A percentile compares a stretch with the other conserved stretches of the same genome.
Evolutionary conservation across 192 early-diverging fungal genomes (phyloP).

Genomic region (Coemansia brasiliensis): DNA sequence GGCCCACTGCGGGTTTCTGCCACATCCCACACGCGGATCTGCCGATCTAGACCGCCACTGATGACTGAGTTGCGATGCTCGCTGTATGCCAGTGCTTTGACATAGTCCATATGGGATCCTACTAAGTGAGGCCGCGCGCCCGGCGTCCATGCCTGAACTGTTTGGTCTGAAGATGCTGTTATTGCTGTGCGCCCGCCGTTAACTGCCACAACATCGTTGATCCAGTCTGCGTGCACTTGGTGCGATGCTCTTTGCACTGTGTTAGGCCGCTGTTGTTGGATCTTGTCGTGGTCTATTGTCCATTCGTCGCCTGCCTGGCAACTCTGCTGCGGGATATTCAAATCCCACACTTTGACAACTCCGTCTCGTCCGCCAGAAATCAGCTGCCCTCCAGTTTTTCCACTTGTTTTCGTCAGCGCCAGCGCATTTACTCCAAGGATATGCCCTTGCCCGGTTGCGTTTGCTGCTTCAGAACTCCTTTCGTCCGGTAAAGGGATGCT

Average conservation of each 20-base stretch:
- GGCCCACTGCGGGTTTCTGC: constrained; percentile 36
- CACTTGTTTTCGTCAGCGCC: constrained; percentile 53
- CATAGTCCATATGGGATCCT: constrained; percentile 89
- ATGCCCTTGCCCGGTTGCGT: constrained; percentile 58
- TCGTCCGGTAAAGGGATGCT: constrained; percentile 43
- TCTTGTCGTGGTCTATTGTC: background rate
- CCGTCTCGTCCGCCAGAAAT: constrained; percentile 91
- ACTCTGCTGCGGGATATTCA: constrained; percentile 41
- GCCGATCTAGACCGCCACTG: constrained; percentile 87
- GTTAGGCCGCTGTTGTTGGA: constrained; percentile 46
- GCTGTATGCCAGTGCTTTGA: constrained; percentile 85
- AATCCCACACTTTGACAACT: constrained; percentile 82
- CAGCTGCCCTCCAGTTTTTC: constrained; percentile 34
- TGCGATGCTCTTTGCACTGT: constrained; percentile 68
- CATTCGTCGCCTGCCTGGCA: constrained; percentile 2
- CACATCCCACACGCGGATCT: constrained; percentile 91
- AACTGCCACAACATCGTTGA: constrained; percentile 79
- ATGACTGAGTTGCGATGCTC: constrained; percentile 72
- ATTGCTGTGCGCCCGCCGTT: constrained; percentile 59
- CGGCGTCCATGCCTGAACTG: constrained; percentile 69
- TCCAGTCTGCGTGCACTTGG: constrained; percentile 92
- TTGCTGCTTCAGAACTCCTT: background rate
- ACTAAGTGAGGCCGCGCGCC: constrained; percentile 48
- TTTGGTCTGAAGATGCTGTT: constrained; percentile 89
- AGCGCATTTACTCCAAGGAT: constrained; percentile 85